Percentiles rank a stretch among this genome's conserved stretches.
Evolutionary conservation across 495 filamentous ascomycete species (phyloP).

Genomic region (Trichocladium antarcticum): DNA sequence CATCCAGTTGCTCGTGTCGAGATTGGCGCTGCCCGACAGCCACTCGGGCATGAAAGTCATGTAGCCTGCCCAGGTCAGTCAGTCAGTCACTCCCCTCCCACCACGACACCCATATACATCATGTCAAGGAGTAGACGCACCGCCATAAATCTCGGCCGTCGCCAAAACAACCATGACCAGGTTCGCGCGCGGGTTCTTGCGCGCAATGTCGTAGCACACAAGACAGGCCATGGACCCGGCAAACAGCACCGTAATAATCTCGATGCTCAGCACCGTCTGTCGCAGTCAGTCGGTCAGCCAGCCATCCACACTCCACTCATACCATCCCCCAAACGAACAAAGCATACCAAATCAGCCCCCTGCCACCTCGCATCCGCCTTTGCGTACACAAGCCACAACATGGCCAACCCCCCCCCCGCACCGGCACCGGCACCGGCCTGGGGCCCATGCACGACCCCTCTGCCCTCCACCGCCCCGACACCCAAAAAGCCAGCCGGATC

Average conservation of each 20-base stretch:
- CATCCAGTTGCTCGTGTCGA: conserved; percentile 74
- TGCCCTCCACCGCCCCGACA: background rate
- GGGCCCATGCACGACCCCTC: conserved; percentile 57
- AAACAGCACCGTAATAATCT: conserved; percentile 72
- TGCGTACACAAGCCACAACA: conserved; percentile 87
- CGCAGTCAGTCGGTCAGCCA: background rate
- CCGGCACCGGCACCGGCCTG: too few relatives aligned
- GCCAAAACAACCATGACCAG: conserved; percentile 65
- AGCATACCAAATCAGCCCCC: conserved; percentile 52
- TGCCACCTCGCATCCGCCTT: conserved; percentile 80
- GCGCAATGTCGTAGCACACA: conserved; percentile 55
- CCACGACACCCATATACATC: too few relatives aligned
- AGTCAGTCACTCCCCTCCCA: background rate
- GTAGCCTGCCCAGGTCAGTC: conserved; percentile 43
- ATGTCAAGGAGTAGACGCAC: conserved; percentile 22
- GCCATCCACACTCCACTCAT: background rate
- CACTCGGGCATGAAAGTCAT: conserved; percentile 97
- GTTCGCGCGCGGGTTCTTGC: conserved; percentile 49
- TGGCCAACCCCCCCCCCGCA: conserved; percentile 46
- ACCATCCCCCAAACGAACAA: background rate
- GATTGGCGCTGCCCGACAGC: conserved; percentile 62
- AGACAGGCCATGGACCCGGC: conserved; percentile 63
- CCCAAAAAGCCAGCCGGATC: conserved; percentile 37
- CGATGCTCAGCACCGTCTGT: conserved; percentile 62
- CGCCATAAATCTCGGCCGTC: conserved; percentile 91